A percentile compares a stretch with the other conserved stretches of the same genome.
Conservation (phyloP, 768 basidiomycete genomes). For the Termitomyces eurrhizus region DNA sequence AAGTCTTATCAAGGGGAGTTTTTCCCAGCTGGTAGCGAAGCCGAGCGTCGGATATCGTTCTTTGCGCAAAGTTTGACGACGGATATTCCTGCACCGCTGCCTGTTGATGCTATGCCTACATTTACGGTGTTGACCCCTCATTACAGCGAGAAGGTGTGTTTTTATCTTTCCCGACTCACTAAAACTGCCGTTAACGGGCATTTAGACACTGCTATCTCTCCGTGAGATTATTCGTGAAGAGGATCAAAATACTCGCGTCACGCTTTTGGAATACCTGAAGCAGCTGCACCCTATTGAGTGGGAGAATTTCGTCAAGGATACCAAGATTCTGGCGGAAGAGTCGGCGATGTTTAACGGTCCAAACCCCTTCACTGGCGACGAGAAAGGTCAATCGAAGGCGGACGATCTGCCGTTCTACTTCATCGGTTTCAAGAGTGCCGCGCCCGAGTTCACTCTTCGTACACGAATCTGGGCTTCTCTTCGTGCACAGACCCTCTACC, state of each 20-base stretch:
- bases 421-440: constrained; percentile 98
- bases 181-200: neutral
- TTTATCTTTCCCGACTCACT: neutral
- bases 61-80: constrained; percentile 98
- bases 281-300: constrained; percentile 97
- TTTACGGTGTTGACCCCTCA: constrained; percentile 98
- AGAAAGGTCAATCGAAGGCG: constrained; percentile 80
- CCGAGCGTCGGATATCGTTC: constrained; percentile 97
- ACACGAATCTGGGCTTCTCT: constrained; percentile 99
- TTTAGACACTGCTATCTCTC: constrained; percentile 86
- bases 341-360: constrained; percentile 80
- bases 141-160: constrained; percentile 90
- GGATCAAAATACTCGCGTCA: constrained; percentile 95
- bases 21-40: constrained; percentile 93
- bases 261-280: constrained; percentile 95
- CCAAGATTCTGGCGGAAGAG: constrained; percentile 97
- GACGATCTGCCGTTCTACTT: constrained; percentile 97
- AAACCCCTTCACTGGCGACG: constrained; percentile 63
- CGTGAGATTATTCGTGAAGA: constrained; percentile 99
- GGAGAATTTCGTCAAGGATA: constrained; percentile 99
- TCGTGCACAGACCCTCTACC: constrained; percentile 96
- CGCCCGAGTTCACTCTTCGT: constrained; percentile 96
- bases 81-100: constrained; percentile 87
- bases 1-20: constrained; percentile 79
- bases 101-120: constrained; percentile 99